phyloP scores from a whole-genome alignment of 371 early-diverging fungal species.

The Apophysomyces trapeziformis region DNA sequence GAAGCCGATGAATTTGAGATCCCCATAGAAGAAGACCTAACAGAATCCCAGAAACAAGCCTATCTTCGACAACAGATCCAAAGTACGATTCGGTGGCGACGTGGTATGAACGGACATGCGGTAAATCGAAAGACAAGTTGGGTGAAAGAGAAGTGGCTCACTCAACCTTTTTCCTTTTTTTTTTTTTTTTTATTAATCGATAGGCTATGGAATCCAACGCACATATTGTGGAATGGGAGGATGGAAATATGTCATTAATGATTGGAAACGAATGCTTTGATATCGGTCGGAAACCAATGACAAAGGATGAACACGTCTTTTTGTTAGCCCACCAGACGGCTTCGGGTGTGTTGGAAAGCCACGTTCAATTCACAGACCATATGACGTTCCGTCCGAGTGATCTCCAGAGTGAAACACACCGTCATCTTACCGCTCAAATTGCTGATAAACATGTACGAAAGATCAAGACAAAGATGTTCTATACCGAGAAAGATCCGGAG shows the following conservation, averaged over 20 bases:
- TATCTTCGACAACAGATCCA: constrained; percentile 64
- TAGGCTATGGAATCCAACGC: constrained; percentile 76
- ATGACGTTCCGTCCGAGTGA: constrained; percentile 76
- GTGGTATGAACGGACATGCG: constrained; percentile 39
- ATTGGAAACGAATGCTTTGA: constrained; percentile 83
- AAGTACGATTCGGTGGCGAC: constrained; percentile 82
- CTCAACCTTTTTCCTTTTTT: too few species aligned
- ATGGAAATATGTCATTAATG: constrained; percentile 73
- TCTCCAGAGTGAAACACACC: constrained; percentile 64
- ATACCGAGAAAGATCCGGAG: constrained; percentile 66
- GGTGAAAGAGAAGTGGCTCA: not conserved
- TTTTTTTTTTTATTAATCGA: not conserved
- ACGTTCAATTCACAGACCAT: constrained; percentile 63
- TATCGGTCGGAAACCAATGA: constrained; percentile 57
- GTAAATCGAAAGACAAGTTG: constrained; percentile 27
- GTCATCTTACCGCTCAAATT: constrained; percentile 67
- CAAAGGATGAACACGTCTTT: constrained; percentile 66
- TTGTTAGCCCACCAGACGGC: constrained; percentile 65
- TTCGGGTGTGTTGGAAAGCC: constrained; percentile 72
- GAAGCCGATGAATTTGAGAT: constrained; percentile 63
- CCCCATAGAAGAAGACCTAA: constrained; percentile 45
- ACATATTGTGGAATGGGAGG: constrained; percentile 84
- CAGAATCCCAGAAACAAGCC: constrained; percentile 47
- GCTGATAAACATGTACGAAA: constrained; percentile 68
- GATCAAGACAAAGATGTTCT: constrained; percentile 68